These are phyloP conservation scores for Dicorynia guianensis DNA, from an alignment of 306 rosid genomes.

Conservation along the genomic window DNA sequence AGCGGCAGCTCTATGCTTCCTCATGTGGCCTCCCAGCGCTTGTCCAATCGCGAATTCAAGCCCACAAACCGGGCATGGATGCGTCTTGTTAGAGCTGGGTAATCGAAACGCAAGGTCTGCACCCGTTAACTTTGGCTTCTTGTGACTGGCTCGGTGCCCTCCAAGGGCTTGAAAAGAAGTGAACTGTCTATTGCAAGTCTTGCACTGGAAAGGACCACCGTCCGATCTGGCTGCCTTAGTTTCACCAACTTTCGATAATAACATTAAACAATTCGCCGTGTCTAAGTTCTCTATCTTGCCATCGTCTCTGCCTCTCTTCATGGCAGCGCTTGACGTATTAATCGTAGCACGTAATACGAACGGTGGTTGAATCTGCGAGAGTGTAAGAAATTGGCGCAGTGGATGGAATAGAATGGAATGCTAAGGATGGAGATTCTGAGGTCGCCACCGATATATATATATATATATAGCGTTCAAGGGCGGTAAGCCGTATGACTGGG, in stretches of 20 bases:
- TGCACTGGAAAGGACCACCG: conserved; percentile 63
- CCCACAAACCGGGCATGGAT: conserved; percentile 80
- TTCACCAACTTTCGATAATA: conserved; percentile 53
- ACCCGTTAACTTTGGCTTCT: conserved; percentile 56
- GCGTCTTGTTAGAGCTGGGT: conserved; percentile 48
- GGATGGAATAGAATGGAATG: not conserved
- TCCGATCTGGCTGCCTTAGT: not conserved
- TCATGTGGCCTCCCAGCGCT: conserved; percentile 95
- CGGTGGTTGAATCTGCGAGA: too few species aligned
- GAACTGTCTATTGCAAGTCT: conserved; percentile 66
- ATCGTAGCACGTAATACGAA: too few species aligned
- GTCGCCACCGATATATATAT: conserved; percentile 7
- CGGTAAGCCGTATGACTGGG: not conserved
- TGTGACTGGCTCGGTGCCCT: conserved; percentile 89
- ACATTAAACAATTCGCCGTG: conserved; percentile 58
- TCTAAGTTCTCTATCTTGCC: conserved; percentile 3
- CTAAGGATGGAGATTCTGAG: not conserved
- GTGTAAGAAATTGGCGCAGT: too few species aligned
- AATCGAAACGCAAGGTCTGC: conserved; percentile 2
- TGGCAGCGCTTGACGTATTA: not conserved
- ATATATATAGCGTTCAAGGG: not conserved
- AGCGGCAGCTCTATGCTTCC: conserved; percentile 61
- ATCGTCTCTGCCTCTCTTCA: conserved; percentile 67
- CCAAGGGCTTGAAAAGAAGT: conserved; percentile 87
- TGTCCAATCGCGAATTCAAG: conserved; percentile 75